Base-by-base conservation (phyloP, 257 asterid genomes). In the Dorcoceras hygrometricum region DNA sequence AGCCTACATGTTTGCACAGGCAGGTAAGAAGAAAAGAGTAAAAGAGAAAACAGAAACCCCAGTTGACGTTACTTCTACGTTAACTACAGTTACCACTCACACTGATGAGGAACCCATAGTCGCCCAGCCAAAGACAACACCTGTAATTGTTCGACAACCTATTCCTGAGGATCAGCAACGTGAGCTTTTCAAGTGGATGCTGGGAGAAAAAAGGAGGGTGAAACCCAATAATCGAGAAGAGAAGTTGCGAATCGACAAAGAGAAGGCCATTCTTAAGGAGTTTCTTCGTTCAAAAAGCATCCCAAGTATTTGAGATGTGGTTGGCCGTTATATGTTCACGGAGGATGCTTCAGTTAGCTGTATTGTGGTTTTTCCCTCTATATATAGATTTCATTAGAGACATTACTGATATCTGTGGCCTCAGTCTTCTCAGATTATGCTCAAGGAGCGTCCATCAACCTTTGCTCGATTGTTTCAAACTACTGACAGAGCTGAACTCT, bases 161-260 rank as follows among this genome's bases (percentile, higher is more conserved):
- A 39, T 87, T 61, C 87, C 80, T 10, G 83, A 75, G 77, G 83
- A 78, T 39, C 80, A 83, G 68, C 94, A 89, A 66, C 88, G 78
- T 14, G 88, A 86, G 61, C 66, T 82, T 56, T 86, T 87, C 77
- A 73, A 81, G 71, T 87, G 94, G 97, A 86, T 84, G 62, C 77
- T 87, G 43, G 91, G 87, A 77, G 95, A 90, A 81, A 87, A 81
- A 69, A 72, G 87, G 74, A 86, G 78, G 81, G 69, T 71, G 43
- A 82, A 87, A 68, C 87, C 95, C 51, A 76, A 55, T 39, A 83
- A 70, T 28, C 69, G 73, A 34, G 77, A 81, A 61, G 89, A 83
- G 70, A 86, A 84, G 85, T 65, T 76, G 78, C 77, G 60, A 23
- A 70, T 80, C 6, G 80, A 83, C 62, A 85, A 86, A 73, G 90